Conservation (phyloP, 257 asterid genomes). For the Perilla frutescens region DNA sequence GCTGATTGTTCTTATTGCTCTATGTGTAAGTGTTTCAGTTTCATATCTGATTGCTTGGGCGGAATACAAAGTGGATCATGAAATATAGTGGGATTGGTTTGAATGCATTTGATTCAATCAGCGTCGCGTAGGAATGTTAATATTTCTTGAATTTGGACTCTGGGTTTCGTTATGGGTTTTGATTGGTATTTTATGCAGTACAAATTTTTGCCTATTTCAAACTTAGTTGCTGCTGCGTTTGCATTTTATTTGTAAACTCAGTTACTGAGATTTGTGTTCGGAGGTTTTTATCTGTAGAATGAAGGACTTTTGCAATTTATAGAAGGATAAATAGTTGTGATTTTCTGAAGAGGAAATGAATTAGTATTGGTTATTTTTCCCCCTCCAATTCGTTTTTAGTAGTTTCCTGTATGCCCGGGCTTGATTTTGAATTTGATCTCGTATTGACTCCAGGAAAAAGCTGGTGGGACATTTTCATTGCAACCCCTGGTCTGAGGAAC, state of each 20-base stretch:
- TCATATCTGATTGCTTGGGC: slow-evolving; percentile 4
- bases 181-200: neutral
- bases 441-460: slow-evolving; percentile 14
- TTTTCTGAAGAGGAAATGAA: slow-evolving; percentile 15
- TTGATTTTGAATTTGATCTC: slow-evolving; percentile 17
- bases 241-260: slow-evolving; percentile 6
- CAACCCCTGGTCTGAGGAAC: slow-evolving; percentile 23
- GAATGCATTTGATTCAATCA: slow-evolving; percentile 14
- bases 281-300: neutral
- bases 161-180: slow-evolving; percentile 5
- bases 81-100: slow-evolving; percentile 11
- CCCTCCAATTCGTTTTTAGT: neutral
- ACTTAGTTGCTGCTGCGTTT: slow-evolving; percentile 27
- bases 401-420: neutral
- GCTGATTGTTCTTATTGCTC: neutral
- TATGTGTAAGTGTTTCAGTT: slow-evolving; percentile 16
- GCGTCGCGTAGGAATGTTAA: neutral
- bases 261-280: neutral
- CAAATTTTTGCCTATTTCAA: neutral
- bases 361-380: neutral
- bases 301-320: neutral
- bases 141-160: slow-evolving; percentile 26
- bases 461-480: slow-evolving; percentile 3
- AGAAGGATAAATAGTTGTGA: neutral
- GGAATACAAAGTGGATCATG: slow-evolving; percentile 19